Conservation (phyloP, 345 rosid species). For the Eucalyptus pumila region DNA sequence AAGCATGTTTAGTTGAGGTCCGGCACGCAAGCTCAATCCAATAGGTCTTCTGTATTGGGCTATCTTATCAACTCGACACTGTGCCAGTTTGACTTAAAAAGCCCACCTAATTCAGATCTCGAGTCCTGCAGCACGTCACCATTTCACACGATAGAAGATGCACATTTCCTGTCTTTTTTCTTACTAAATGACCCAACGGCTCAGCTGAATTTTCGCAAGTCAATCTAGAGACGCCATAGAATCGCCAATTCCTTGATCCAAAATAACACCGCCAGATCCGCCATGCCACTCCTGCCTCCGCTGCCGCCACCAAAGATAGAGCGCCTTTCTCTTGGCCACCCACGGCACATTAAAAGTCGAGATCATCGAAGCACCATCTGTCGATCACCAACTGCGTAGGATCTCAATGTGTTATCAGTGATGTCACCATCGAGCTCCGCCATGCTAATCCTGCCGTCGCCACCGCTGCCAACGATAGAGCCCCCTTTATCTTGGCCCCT, state of each 20-base stretch:
- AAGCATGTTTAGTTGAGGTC: not conserved
- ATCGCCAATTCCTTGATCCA: not conserved
- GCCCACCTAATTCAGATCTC: not conserved
- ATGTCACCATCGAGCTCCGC: not conserved
- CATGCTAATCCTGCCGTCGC: not conserved
- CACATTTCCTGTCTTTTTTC: not conserved
- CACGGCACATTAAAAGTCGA: too few relatives aligned
- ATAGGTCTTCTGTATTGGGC: not conserved
- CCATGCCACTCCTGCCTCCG: too few relatives aligned
- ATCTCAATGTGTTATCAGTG: too few relatives aligned
- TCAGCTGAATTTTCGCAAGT: not conserved
- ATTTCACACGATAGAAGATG: not conserved
- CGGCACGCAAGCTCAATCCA: not conserved
- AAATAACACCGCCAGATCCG: not conserved
- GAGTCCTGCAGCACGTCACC: not conserved
- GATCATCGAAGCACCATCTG: too few relatives aligned
- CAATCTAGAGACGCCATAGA: not conserved
- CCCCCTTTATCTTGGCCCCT: not conserved
- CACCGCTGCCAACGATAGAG: not conserved
- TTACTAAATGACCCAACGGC: not conserved
- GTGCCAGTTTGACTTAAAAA: not conserved
- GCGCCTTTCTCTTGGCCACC: too few relatives aligned
- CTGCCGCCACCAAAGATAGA: too few relatives aligned
- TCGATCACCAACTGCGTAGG: too few relatives aligned
- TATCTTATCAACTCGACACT: not conserved